Percentiles rank a stretch among this genome's conserved stretches.
These are phyloP conservation scores for Aspergillus fumigatus DNA, from an alignment of 2,329 filamentous ascomycete species.

Conservation along the genomic window DNA sequence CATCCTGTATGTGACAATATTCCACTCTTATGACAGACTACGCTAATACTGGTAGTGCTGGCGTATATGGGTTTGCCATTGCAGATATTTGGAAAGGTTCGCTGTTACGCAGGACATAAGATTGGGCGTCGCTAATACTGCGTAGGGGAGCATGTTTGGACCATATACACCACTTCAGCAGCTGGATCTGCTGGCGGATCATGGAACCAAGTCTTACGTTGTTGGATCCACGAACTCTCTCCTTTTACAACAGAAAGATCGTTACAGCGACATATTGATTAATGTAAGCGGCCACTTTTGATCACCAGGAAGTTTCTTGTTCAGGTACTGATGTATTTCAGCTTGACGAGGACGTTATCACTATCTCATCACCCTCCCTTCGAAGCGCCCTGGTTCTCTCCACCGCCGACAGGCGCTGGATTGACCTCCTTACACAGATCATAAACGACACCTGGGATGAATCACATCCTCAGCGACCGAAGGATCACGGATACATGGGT, in stretches of 20 bases:
- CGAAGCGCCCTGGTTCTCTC: slow-evolving; percentile 72
- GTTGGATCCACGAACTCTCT: slow-evolving; percentile 96
- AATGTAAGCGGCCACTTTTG: slow-evolving; percentile 50
- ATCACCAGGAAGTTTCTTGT: not conserved
- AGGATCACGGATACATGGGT: slow-evolving; percentile 88
- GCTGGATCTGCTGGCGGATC: slow-evolving; percentile 86
- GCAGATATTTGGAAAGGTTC: slow-evolving; percentile 87
- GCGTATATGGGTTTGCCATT: slow-evolving; percentile 92
- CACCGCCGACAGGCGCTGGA: slow-evolving; percentile 87
- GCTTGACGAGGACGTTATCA: slow-evolving; percentile 83
- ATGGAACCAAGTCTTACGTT: slow-evolving; percentile 93
- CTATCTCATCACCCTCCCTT: slow-evolving; percentile 74
- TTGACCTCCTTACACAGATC: slow-evolving; percentile 88
- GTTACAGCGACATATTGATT: slow-evolving; percentile 93
- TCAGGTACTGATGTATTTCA: slow-evolving; percentile 14
- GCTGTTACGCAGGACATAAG: slow-evolving; percentile 40
- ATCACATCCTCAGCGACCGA: slow-evolving; percentile 79
- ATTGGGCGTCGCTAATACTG: slow-evolving; percentile 41
- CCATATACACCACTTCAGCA: slow-evolving; percentile 96
- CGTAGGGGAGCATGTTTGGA: slow-evolving; percentile 82
- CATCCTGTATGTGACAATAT: slow-evolving; percentile 54
- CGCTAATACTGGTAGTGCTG: slow-evolving; percentile 53
- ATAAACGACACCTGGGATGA: slow-evolving; percentile 98
- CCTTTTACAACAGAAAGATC: slow-evolving; percentile 86
- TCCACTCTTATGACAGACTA: not conserved